A percentile compares a stretch with the other conserved stretches of the same genome.
Conservation (phyloP, 2,329 filamentous ascomycete species). For the Stylonectria norvegica region DNA sequence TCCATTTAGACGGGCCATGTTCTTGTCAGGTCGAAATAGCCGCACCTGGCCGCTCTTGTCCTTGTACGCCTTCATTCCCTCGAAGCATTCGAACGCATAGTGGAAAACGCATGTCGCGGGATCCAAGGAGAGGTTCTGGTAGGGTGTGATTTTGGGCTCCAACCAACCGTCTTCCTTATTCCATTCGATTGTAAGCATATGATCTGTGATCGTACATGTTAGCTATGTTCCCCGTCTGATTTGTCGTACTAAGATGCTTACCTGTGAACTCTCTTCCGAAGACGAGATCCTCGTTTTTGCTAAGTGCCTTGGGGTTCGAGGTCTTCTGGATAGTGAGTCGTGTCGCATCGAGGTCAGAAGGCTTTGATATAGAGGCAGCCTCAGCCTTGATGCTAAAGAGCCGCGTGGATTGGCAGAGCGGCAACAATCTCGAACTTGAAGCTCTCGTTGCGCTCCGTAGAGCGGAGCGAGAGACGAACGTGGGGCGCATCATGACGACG, state of each 20-base stretch:
- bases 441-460: conserved; percentile 33
- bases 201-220: conserved; percentile 56
- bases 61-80: conserved; percentile 99
- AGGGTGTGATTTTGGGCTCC: conserved; percentile 78
- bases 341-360: conserved; percentile 70
- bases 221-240: conserved; percentile 5
- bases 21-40: conserved; percentile 90
- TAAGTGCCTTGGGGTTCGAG: conserved; percentile 67
- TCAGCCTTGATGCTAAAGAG: conserved; percentile 53
- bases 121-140: conserved; percentile 95
- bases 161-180: conserved; percentile 80
- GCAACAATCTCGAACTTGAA: conserved; percentile 37
- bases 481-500: conserved; percentile 30
- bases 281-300: conserved; percentile 75
- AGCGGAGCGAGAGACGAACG: conserved; percentile 30
- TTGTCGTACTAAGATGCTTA: conserved; percentile 34
- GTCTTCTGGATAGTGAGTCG: conserved; percentile 74
- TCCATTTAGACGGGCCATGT: conserved; percentile 93
- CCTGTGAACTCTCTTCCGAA: conserved; percentile 92
- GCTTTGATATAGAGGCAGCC: conserved; percentile 48
- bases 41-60: conserved; percentile 74
- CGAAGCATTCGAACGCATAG: conserved; percentile 97
- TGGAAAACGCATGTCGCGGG: conserved; percentile 97
- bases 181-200: conserved; percentile 97
- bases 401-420: conserved; percentile 30